Evolutionary conservation across 495 filamentous ascomycete genomes (phyloP).

Genomic region (Penicillium salamii): DNA sequence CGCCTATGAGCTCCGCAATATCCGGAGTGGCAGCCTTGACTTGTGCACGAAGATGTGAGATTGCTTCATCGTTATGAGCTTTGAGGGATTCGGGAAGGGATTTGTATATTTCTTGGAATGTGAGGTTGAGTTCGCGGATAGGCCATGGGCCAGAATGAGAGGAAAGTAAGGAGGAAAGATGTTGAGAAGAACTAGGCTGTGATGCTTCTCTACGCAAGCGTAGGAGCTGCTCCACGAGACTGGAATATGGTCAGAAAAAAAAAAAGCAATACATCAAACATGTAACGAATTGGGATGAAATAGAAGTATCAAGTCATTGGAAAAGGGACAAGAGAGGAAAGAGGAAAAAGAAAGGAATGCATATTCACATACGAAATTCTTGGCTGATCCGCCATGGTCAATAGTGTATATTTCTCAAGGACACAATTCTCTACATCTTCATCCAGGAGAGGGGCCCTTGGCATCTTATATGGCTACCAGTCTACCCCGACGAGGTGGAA

Average conservation of each 20-base stretch:
- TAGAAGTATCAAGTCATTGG: not conserved
- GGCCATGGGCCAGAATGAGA: conserved; percentile 10
- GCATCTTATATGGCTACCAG: not conserved
- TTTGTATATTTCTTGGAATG: conserved; percentile 16
- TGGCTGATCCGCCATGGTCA: conserved; percentile 10
- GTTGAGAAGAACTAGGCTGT: conserved; percentile 4
- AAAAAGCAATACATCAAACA: not conserved
- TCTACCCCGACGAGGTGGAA: not conserved
- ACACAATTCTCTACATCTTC: not conserved
- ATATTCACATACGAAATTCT: conserved; percentile 3
- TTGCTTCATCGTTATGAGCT: conserved; percentile 8
- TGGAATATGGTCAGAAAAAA: conserved; percentile 1
- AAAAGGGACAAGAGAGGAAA: not conserved
- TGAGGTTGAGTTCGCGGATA: conserved; percentile 1
- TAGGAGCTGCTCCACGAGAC: conserved; percentile 12
- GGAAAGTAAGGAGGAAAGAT: conserved; percentile 11
- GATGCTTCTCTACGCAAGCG: conserved; percentile 12
- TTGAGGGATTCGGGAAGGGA: conserved; percentile 11
- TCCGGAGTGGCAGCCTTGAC: conserved; percentile 9
- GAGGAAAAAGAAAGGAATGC: not conserved
- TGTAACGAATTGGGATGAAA: not conserved
- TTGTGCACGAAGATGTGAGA: conserved; percentile 5
- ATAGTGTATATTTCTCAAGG: not conserved
- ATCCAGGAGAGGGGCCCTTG: not conserved
- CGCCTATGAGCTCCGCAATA: conserved; percentile 8